These are phyloP conservation scores for Symmetrospora coprosmae DNA, from an alignment of 768 basidiomycete genomes.

Conservation along the genomic window DNA sequence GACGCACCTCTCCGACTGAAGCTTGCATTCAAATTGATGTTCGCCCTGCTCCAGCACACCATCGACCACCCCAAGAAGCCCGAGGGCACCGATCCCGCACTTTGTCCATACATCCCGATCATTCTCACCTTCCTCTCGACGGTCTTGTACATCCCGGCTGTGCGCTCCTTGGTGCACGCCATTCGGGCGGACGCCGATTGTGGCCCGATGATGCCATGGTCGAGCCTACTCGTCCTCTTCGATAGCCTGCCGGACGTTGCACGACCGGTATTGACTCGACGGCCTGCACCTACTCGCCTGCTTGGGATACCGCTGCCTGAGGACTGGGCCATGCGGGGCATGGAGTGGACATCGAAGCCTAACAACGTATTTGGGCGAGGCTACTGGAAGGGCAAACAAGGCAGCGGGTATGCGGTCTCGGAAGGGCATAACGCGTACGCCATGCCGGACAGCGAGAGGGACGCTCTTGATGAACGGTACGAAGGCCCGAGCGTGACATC, in stretches of 20 bases:
- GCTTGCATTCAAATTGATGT: slow-evolving; percentile 69
- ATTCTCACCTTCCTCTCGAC: slow-evolving; percentile 79
- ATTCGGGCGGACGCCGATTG: no score
- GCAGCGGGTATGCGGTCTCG: background rate
- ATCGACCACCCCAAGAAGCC: slow-evolving; percentile 47
- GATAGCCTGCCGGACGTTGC: slow-evolving; percentile 40
- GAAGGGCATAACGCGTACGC: background rate
- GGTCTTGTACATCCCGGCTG: slow-evolving; percentile 51
- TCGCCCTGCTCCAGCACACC: slow-evolving; percentile 57
- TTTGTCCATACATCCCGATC: slow-evolving; percentile 77
- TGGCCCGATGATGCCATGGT: slow-evolving; percentile 77
- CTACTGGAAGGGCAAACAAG: slow-evolving; percentile 60
- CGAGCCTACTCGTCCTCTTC: slow-evolving; percentile 54
- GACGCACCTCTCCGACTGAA: no score
- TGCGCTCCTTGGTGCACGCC: slow-evolving; percentile 53
- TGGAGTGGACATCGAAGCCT: slow-evolving; percentile 90
- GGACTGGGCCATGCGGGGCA: slow-evolving; percentile 88
- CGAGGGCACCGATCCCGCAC: slow-evolving; percentile 40
- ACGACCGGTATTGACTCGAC: slow-evolving; percentile 30
- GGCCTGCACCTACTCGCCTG: slow-evolving; percentile 43
- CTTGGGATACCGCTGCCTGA: slow-evolving; percentile 67
- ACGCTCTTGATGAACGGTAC: slow-evolving; percentile 53
- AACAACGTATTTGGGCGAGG: slow-evolving; percentile 72
- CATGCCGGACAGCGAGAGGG: slow-evolving; percentile 47
- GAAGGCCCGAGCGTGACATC: slow-evolving; percentile 56